Evolutionary conservation across 345 rosid genomes (phyloP).

Genomic region (Linum usitatissimum): DNA sequence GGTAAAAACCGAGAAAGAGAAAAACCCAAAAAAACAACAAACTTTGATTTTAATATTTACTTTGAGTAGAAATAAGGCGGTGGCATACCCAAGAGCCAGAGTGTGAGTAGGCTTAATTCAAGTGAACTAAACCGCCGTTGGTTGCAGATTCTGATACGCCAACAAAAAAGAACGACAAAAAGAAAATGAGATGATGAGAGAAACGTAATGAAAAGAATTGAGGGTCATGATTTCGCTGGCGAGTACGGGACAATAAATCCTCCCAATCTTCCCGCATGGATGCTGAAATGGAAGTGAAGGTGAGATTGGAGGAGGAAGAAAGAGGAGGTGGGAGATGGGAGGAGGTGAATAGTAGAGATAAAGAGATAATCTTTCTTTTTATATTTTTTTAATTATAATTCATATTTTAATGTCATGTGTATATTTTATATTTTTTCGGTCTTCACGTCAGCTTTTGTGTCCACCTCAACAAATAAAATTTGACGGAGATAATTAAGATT

Average conservation of each 20-base stretch:
- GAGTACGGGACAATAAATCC: constrained; percentile 54
- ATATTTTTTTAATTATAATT: no score
- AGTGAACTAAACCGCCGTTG: constrained; percentile 43
- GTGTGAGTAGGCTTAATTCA: constrained; percentile 71
- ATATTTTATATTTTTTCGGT: no score
- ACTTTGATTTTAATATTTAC: constrained; percentile 18
- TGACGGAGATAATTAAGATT: no score
- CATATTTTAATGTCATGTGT: no score
- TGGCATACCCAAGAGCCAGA: constrained; percentile 89
- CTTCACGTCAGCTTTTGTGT: no score
- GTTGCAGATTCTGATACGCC: not conserved
- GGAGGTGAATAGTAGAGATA: no score
- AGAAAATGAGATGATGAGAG: constrained; percentile 65
- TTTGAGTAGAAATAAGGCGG: constrained; percentile 83
- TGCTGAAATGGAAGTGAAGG: constrained; percentile 37
- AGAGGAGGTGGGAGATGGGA: no score
- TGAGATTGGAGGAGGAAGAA: no score
- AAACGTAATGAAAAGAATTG: constrained; percentile 91
- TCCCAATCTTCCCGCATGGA: constrained; percentile 69
- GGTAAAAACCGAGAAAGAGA: not conserved
- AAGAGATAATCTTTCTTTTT: no score
- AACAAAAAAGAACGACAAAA: constrained; percentile 21
- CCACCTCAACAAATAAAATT: no score
- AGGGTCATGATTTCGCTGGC: constrained; percentile 70
- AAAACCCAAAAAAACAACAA: not conserved